Evolutionary conservation across 345 rosid species (phyloP), one percentile per base, ranked within the genome.

Genomic region (Mercurialis annua): DNA sequence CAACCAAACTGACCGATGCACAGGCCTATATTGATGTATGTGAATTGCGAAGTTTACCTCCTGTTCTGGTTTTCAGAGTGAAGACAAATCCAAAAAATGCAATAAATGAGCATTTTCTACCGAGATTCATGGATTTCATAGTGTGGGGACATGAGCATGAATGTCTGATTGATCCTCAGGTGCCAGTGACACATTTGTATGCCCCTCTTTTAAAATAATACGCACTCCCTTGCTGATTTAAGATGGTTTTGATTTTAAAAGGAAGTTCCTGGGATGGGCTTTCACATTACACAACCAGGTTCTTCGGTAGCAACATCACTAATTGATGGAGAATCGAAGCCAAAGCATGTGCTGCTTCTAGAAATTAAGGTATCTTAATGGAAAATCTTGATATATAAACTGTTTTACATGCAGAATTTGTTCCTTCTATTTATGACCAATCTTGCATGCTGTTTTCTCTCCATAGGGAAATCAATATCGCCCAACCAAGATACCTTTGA

Each of bases 141-240:
- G 97, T 94, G 55, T 94, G 99, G 99, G 99, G 99, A 10, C 97
- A 94, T 71, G 97, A 94, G 77, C 99, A 91, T 78, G 97, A 94
- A 83, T 94, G 99, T 70, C 87, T 94, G 52, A 36, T 91, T 65
- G 99, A 91, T 65, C 99, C 99, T 54, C 95, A 89, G 97, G 98
- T 93, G 59, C 40, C 46, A 30, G 24, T 73, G 14, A 30, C 57
- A 43, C 44, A 7, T 23, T 58, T 55, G 47, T 34, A 59, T 46
- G 50, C 20, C 21, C 52, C 59, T 50, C 48, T 59, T 57, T 51
- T 10, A 10, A 36, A 15, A 21, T 10, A 10, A 54, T 17, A 16
- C 30, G 17, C 11, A 27, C 15, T 49, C 40, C 69, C 65, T 74
- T 24, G 23, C 71, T 79, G 73, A 76, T 36, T 82, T 57, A 62